These are phyloP conservation scores for Pythium brassicae DNA, from an alignment of 352 stramenopile species.

Conservation along the genomic window DNA sequence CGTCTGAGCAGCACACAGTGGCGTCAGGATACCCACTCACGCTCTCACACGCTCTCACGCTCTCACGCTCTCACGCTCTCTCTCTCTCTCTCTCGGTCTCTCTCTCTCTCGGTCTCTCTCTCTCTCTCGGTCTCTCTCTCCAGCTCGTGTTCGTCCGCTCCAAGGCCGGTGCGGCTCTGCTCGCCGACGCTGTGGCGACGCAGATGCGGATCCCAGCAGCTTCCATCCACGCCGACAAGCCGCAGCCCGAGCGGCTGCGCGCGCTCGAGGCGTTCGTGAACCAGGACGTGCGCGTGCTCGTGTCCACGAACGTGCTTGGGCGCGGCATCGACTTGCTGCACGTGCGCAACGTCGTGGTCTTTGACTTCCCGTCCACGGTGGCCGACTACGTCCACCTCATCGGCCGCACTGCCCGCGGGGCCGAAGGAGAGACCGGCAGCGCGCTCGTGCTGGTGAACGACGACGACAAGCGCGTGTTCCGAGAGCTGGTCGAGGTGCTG, in stretches of 20 bases:
- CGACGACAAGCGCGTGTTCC: constrained; percentile 34
- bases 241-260: constrained; percentile 41
- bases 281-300: constrained; percentile 36
- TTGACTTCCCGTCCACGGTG: constrained; percentile 60
- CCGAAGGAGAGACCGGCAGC: constrained; percentile 12
- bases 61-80: background rate
- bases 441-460: constrained; percentile 45
- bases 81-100: background rate
- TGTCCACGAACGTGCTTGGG: constrained; percentile 69
- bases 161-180: constrained; percentile 50
- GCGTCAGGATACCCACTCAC: background rate
- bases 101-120: background rate
- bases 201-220: constrained; percentile 24
- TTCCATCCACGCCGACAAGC: constrained; percentile 66
- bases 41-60: background rate
- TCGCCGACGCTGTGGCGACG: constrained; percentile 50
- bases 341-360: constrained; percentile 67
- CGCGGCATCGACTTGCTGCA: constrained; percentile 66
- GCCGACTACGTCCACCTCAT: constrained; percentile 64
- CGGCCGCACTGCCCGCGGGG: constrained; percentile 38
- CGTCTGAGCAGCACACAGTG: background rate
- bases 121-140: constrained; percentile 2
- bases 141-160: constrained; percentile 78
- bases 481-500: constrained; percentile 31
- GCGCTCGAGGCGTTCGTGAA: constrained; percentile 62